These are phyloP conservation scores for Cytospora piceae DNA, from an alignment of 2,329 filamentous ascomycete species.

Conservation along the genomic window DNA sequence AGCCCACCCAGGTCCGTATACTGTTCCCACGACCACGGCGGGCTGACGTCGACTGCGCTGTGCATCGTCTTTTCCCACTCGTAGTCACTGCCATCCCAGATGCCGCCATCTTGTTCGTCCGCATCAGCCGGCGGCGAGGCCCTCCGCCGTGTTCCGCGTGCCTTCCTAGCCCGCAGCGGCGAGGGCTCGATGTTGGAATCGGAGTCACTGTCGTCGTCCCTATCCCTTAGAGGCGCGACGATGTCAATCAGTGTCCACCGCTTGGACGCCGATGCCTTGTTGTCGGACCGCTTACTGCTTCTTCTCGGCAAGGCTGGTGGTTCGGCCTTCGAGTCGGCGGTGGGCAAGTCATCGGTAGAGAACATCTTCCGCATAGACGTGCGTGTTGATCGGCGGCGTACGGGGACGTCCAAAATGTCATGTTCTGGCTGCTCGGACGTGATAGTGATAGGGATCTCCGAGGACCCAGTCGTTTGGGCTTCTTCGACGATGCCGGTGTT, in stretches of 20 bases:
- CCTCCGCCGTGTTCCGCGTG: background rate
- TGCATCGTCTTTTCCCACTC: conserved; percentile 24
- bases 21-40: conserved; percentile 29
- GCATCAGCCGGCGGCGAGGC: background rate
- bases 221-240: conserved; percentile 18
- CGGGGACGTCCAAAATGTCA: conserved; percentile 8
- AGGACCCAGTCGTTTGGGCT: background rate
- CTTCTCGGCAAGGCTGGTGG: conserved; percentile 25
- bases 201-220: conserved; percentile 7
- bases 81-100: conserved; percentile 11
- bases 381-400: conserved; percentile 5
- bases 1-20: conserved; percentile 29
- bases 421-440: background rate
- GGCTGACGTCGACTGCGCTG: conserved; percentile 9
- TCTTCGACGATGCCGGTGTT: background rate
- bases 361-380: conserved; percentile 20
- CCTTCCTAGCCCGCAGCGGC: conserved; percentile 25
- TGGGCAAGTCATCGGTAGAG: conserved; percentile 28
- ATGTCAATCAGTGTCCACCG: conserved; percentile 27
- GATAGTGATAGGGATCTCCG: background rate
- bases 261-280: background rate
- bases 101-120: background rate
- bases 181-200: conserved; percentile 9
- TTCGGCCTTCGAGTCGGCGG: background rate
- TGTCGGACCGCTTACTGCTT: conserved; percentile 25